Conservation (phyloP, 768 basidiomycete genomes). For the Lactarius pseudohatsudake region DNA sequence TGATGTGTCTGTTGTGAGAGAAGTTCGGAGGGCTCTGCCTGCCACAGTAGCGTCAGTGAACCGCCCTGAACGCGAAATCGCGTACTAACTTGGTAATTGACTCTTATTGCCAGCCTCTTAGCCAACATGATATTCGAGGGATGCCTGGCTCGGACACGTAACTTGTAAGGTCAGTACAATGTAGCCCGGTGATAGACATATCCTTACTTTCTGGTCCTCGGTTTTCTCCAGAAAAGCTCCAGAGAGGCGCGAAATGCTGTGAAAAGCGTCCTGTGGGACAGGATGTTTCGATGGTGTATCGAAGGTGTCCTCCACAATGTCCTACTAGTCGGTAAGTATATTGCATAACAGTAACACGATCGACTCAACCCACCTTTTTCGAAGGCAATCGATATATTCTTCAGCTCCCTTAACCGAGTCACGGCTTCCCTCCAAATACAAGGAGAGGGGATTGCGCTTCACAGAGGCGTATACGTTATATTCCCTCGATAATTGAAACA, state of each 20-base stretch:
- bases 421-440: constrained; percentile 59
- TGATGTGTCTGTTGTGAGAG: constrained; percentile 12
- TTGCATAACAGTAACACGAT: not conserved
- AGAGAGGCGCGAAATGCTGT: constrained; percentile 65
- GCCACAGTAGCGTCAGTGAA: constrained; percentile 17
- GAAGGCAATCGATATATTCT: constrained; percentile 48
- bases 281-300: constrained; percentile 46
- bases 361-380: constrained; percentile 42
- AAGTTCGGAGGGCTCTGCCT: constrained; percentile 18
- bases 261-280: constrained; percentile 50
- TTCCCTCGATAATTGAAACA: constrained; percentile 56
- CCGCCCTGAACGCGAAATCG: not conserved
- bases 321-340: constrained; percentile 28
- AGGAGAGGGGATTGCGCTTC: constrained; percentile 51
- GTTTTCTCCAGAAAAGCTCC: constrained; percentile 61
- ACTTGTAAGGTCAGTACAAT: constrained; percentile 37
- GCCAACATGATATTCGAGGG: constrained; percentile 43
- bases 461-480: constrained; percentile 66
- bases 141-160: constrained; percentile 55
- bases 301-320: constrained; percentile 37
- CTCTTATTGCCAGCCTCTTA: constrained; percentile 52
- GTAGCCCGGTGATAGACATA: constrained; percentile 16
- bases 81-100: constrained; percentile 43
- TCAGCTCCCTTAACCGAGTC: constrained; percentile 50
- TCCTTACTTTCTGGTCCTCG: constrained; percentile 47